Percentiles rank a stretch among this genome's conserved stretches.
Evolutionary conservation across 2,329 filamentous ascomycete species (phyloP).

Genomic region (Pseudogymnoascus destructans): DNA sequence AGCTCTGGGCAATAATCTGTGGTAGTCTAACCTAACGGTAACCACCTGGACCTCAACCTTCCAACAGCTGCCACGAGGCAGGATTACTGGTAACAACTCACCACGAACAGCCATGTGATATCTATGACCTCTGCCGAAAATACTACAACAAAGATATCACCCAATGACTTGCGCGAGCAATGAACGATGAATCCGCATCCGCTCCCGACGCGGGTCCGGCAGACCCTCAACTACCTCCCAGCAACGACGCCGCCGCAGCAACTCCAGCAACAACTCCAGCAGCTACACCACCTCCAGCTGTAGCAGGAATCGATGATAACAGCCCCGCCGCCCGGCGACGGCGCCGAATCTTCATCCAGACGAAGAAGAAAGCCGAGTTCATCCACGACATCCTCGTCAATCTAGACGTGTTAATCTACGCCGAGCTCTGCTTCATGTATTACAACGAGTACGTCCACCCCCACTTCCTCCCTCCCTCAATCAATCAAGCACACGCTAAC

Average conservation of each 20-base stretch:
- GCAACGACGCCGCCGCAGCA: slow-evolving; percentile 9
- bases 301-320: not conserved
- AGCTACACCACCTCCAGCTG: not conserved
- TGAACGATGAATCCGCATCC: slow-evolving; percentile 39
- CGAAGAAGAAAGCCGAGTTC: slow-evolving; percentile 42
- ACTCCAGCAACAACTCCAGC: not conserved
- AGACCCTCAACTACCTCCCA: slow-evolving; percentile 14
- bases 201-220: slow-evolving; percentile 29
- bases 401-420: slow-evolving; percentile 50
- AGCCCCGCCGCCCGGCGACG: not conserved
- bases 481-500: not conserved
- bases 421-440: slow-evolving; percentile 51
- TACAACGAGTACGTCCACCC: slow-evolving; percentile 53
- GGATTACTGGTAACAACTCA: not conserved
- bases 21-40: not conserved
- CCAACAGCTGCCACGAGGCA: not conserved
- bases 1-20: not conserved
- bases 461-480: not conserved
- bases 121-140: not conserved
- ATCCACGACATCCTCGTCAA: slow-evolving; percentile 46
- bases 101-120: slow-evolving; percentile 2
- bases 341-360: slow-evolving; percentile 20
- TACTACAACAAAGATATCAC: not conserved
- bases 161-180: slow-evolving; percentile 30
- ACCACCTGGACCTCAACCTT: not conserved